Conservation (phyloP, 108 stramenopile species). For the Cyclotella atomus region DNA sequence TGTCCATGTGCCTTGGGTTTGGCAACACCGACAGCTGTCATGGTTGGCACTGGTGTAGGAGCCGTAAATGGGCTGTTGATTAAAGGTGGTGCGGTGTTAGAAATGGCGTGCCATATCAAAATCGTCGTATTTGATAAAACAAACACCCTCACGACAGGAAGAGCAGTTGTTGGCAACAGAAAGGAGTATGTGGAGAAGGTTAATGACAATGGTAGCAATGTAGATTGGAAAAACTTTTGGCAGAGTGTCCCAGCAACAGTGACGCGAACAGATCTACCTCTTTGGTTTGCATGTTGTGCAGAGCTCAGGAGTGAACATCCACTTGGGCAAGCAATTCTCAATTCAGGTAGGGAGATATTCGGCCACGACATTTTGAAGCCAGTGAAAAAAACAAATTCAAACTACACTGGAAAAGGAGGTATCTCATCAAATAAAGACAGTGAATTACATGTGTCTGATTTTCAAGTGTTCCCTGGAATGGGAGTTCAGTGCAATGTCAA, state of each 20-base stretch:
- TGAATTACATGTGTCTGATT: slow-evolving; percentile 41
- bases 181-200: slow-evolving; percentile 43
- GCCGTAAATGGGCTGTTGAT: slow-evolving; percentile 94
- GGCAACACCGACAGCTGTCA: slow-evolving; percentile 97
- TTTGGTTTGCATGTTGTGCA: slow-evolving; percentile 82
- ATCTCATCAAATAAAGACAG: neutral
- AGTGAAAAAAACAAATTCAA: slow-evolving; percentile 3
- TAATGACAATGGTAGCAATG: slow-evolving; percentile 13
- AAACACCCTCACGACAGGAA: slow-evolving; percentile 94
- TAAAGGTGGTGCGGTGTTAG: slow-evolving; percentile 96
- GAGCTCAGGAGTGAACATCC: slow-evolving; percentile 88
- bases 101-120: slow-evolving; percentile 82
- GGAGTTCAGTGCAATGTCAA: slow-evolving; percentile 68
- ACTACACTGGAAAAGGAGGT: neutral
- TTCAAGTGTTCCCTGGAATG: slow-evolving; percentile 58
- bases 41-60: slow-evolving; percentile 97
- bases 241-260: slow-evolving; percentile 44
- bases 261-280: slow-evolving; percentile 36
- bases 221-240: slow-evolving; percentile 33
- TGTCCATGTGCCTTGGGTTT: slow-evolving; percentile 96
- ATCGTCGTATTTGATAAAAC: slow-evolving; percentile 98
- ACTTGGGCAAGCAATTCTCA: slow-evolving; percentile 79
- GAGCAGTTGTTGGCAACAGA: slow-evolving; percentile 76
- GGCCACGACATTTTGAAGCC: slow-evolving; percentile 55
- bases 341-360: slow-evolving; percentile 60